Evolutionary conservation across 306 rosid genomes (phyloP).

Genomic region (Potentilla sterilis): DNA sequence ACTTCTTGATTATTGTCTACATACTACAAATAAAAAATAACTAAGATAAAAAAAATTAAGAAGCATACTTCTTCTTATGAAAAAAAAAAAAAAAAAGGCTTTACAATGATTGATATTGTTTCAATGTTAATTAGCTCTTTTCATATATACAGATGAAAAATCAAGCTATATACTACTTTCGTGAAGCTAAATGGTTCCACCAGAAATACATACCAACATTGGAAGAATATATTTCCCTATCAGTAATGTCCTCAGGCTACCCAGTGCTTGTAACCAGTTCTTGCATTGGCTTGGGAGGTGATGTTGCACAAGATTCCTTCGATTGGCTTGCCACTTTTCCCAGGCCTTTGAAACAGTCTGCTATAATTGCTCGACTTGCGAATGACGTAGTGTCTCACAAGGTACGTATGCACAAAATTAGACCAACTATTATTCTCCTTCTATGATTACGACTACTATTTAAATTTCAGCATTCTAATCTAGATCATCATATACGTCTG

Average conservation of each 20-base stretch:
- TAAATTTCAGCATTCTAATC: too few species aligned
- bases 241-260: background rate
- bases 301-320: conserved; percentile 6
- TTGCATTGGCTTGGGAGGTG: conserved; percentile 4
- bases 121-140: too few species aligned
- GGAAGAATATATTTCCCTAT: background rate
- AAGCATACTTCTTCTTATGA: too few species aligned
- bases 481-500: too few species aligned
- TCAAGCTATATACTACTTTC: background rate
- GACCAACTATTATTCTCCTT: too few species aligned
- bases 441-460: too few species aligned
- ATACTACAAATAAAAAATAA: too few species aligned
- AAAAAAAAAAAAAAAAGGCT: too few species aligned
- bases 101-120: too few species aligned
- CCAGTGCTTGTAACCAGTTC: background rate
- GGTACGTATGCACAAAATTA: background rate
- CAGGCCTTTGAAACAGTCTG: background rate
- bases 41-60: too few species aligned
- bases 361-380: background rate
- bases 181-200: background rate
- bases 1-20: too few species aligned
- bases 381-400: background rate
- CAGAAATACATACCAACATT: background rate
- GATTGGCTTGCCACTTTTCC: conserved; percentile 1
- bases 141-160: background rate